phyloP scores from a whole-genome alignment of 495 filamentous ascomycete genomes.

The Hypoxylon rickii region DNA sequence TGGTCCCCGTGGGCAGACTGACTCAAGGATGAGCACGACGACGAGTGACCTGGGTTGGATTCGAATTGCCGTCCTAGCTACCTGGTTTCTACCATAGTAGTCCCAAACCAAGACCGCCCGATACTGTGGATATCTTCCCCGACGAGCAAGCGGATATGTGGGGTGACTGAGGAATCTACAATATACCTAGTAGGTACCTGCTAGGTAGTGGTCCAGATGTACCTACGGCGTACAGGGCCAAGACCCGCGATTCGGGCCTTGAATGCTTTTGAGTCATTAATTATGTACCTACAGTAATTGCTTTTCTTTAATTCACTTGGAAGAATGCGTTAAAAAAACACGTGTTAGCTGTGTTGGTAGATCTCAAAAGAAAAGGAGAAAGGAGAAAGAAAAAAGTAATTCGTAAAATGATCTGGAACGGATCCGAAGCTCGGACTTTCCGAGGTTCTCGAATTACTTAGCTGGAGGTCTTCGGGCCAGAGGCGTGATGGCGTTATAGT shows the following conservation, averaged over 20 bases:
- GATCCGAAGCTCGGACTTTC: too few species aligned
- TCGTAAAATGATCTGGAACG: too few species aligned
- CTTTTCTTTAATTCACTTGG: constrained; percentile 3
- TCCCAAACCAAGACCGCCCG: constrained; percentile 8
- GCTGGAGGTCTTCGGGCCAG: too few species aligned
- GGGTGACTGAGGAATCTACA: constrained; percentile 9
- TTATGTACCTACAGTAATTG: neutral
- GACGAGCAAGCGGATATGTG: constrained; percentile 21
- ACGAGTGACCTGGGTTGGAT: neutral
- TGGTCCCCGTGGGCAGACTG: neutral
- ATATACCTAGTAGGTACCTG: neutral
- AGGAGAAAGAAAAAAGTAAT: too few species aligned
- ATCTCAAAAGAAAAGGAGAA: too few species aligned
- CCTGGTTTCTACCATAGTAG: too few species aligned
- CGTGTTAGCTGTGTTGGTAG: constrained; percentile 8
- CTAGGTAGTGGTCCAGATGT: neutral
- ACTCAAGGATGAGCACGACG: constrained; percentile 12
- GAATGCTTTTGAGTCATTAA: constrained; percentile 32
- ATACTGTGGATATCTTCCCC: constrained; percentile 20
- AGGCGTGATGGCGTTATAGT: too few species aligned
- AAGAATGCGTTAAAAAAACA: too few species aligned
- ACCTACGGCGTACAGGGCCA: neutral
- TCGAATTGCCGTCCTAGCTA: constrained; percentile 24
- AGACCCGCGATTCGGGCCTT: constrained; percentile 31
- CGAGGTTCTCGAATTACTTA: too few species aligned